Conservation (phyloP, 345 rosid species). For the Melaleuca quinquenervia region DNA sequence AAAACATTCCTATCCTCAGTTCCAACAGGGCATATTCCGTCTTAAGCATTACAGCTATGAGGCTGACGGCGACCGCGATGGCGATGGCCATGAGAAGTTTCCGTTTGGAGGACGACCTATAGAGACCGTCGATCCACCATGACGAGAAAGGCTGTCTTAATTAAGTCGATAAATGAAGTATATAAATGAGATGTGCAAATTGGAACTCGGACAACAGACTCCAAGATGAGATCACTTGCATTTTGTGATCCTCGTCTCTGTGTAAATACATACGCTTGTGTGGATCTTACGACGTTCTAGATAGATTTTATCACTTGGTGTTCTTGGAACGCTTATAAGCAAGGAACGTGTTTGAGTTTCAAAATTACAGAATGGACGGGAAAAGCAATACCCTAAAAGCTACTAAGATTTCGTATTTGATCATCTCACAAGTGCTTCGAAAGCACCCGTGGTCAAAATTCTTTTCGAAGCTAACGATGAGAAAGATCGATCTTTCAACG, state of each 20-base stretch:
- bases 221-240: not conserved
- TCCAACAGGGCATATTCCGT: not conserved
- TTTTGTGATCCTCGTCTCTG: not conserved
- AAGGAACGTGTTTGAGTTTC: not conserved
- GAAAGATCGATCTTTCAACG: not conserved
- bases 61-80: not conserved
- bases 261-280: not conserved
- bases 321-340: not conserved
- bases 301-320: not conserved
- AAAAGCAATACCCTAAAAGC: not conserved
- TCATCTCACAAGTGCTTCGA: not conserved
- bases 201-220: not conserved
- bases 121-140: not conserved
- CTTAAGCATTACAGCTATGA: not conserved
- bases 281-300: not conserved
- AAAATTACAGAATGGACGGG: not conserved
- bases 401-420: not conserved
- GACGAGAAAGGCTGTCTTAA: not conserved
- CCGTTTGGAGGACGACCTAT: not conserved
- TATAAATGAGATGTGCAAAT: not conserved
- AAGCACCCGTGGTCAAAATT: not conserved
- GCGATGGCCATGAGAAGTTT: not conserved
- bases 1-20: not conserved
- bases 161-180: not conserved
- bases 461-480: not conserved